These are phyloP conservation scores for Linnemannia exigua DNA, from an alignment of 192 early-diverging fungal species.

Conservation along the genomic window DNA sequence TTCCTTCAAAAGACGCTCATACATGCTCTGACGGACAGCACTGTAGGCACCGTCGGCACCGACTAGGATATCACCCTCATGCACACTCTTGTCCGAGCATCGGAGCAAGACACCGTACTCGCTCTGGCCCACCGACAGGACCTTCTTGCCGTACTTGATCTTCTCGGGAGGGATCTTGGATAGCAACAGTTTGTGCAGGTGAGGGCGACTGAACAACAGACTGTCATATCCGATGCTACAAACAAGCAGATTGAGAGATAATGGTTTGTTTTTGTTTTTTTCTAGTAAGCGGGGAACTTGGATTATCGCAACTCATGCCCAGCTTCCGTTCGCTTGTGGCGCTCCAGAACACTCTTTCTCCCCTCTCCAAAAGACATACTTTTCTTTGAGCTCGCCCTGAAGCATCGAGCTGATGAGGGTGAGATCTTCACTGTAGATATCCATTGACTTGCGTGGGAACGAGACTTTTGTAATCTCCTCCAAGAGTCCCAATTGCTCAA, in stretches of 20 bases:
- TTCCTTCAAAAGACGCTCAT: conserved; percentile 25
- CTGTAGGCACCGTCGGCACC: conserved; percentile 49
- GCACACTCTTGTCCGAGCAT: conserved; percentile 10
- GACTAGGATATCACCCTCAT: conserved; percentile 42
- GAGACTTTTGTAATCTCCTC: conserved; percentile 26
- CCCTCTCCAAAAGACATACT: background rate
- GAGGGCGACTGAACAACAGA: conserved; percentile 20
- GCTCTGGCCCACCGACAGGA: conserved; percentile 22
- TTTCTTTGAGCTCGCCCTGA: conserved; percentile 11
- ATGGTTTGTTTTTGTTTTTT: no score
- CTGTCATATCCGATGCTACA: conserved; percentile 24
- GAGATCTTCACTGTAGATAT: conserved; percentile 19
- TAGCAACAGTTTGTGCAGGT: conserved; percentile 24
- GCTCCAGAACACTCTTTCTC: no score
- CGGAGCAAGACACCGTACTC: conserved; percentile 28
- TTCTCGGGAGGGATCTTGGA: conserved; percentile 25
- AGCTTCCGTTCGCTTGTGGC: no score
- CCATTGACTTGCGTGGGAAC: conserved; percentile 12
- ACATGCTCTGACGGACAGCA: conserved; percentile 37
- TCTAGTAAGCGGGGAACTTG: background rate
- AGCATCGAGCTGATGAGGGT: background rate
- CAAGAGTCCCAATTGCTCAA: conserved; percentile 35
- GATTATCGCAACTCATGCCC: background rate
- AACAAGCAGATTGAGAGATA: background rate
- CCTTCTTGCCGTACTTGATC: conserved; percentile 23